A percentile compares a stretch with the other conserved stretches of the same genome.
These are phyloP conservation scores for Blastocystis sp. DNA, from an alignment of 352 stramenopile genomes.

Conservation along the genomic window DNA sequence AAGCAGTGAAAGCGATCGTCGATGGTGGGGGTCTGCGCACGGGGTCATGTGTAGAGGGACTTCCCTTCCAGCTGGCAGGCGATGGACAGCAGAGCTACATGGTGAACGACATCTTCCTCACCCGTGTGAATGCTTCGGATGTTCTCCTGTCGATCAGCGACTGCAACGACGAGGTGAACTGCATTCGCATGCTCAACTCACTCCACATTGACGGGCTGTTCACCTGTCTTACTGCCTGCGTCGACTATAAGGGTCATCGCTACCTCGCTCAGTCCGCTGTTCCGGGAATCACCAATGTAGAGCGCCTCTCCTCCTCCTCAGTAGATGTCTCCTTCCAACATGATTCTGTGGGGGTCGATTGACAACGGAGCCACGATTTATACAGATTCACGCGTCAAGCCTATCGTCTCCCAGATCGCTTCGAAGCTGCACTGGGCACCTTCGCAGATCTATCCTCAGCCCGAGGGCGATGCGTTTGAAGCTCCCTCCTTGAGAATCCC, in stretches of 20 bases:
- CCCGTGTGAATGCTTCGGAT: background rate
- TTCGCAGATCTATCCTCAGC: background rate
- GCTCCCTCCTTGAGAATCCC: background rate
- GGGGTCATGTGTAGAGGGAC: background rate
- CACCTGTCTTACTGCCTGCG: background rate
- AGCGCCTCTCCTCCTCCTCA: background rate
- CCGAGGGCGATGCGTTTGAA: background rate
- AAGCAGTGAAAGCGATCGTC: constrained; percentile 11
- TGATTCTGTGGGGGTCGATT: constrained; percentile 45
- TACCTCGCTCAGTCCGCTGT: constrained; percentile 22
- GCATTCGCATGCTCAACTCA: constrained; percentile 23
- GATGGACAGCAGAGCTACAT: background rate
- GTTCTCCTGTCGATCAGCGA: background rate
- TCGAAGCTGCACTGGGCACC: constrained; percentile 20
- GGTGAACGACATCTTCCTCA: constrained; percentile 43
- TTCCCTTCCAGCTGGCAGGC: background rate
- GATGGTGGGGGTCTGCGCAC: background rate
- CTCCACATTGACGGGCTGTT: background rate
- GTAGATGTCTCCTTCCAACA: constrained; percentile 28
- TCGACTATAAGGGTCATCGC: constrained; percentile 55
- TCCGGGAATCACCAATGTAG: constrained; percentile 1
- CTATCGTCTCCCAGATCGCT: background rate
- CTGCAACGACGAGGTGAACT: constrained; percentile 46
- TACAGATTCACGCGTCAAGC: background rate
- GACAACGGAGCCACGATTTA: constrained; percentile 53